Base-by-base conservation (phyloP, 2,329 filamentous ascomycete genomes). In the Penicillium sp. region DNA sequence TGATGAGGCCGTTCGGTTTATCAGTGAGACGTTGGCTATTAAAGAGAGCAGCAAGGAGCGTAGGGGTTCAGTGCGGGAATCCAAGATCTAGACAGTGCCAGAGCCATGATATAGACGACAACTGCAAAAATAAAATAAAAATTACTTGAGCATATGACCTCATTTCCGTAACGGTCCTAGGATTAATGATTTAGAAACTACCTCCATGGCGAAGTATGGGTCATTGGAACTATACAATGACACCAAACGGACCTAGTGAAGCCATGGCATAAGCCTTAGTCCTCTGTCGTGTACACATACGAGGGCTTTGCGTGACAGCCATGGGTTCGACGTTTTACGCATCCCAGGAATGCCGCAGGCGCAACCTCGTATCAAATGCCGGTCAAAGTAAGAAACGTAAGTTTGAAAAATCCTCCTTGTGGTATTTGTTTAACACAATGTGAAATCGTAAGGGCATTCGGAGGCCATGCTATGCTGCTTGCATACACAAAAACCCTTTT, bases 1-100 rank as follows among this genome's bases (percentile, higher is more conserved):
- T 19, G 75, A 78, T 33, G 79, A 83, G 60, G 82, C 84, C 16
- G 75, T 84, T 44, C 74, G 77, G 1, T 88, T 85, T 71, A 75
- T 88, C 33, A 69, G 71, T 29, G 75, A 78, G 33, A 74, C 72
- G n/a, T 60, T 80, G 48, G 69, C 72, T 21, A 59, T 62, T 8
- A 63, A 60, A 25, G 61, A 63, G n/a, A 65, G 67, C 19, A 58
- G 50, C 23, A 33, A 50, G 4, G 57, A 50, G 29, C 59, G 53
- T 49, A 60, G 57, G 63, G 69, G 67, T n/a, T 70, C 65, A 14
- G 72, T 74, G 46, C 68, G 72, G 13, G 69, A 72, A 53, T 73
- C 71, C 4, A 75, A 73, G 59, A 74, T 76, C 19, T 75, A 67
- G 51, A 42, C 10, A 33, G 25, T 29, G 46, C 42, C 35, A 43